A percentile compares a stretch with the other conserved stretches of the same genome.
phyloP scores from a whole-genome alignment of 2,329 filamentous ascomycete genomes.

The Ophioceras dolichostomum region DNA sequence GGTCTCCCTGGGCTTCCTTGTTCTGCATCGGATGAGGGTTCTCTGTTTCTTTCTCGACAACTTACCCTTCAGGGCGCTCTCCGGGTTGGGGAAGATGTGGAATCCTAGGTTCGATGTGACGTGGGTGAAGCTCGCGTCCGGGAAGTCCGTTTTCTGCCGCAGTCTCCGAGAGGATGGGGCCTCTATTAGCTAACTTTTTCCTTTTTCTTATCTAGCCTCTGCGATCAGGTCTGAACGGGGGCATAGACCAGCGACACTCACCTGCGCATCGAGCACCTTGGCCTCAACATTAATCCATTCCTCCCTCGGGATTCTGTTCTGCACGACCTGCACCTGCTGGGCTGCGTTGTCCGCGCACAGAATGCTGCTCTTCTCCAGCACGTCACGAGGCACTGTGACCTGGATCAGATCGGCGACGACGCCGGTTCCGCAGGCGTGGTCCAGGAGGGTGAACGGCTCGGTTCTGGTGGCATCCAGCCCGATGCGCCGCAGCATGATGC shows the following conservation, averaged over 20 bases:
- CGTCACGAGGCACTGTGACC: conserved; percentile 19
- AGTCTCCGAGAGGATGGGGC: too few species aligned
- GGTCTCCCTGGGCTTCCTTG: too few species aligned
- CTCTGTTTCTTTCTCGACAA: not conserved
- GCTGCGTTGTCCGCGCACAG: conserved; percentile 35
- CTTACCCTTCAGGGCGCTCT: conserved; percentile 13
- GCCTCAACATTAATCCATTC: conserved; percentile 33
- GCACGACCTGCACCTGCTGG: conserved; percentile 26
- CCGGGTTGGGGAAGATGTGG: conserved; percentile 14
- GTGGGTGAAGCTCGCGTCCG: conserved; percentile 12
- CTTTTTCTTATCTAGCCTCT: too few species aligned
- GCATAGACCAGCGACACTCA: conserved; percentile 12
- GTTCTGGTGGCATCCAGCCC: conserved; percentile 12
- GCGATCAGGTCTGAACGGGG: too few species aligned
- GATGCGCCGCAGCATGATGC: conserved; percentile 16
- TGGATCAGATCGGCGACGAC: conserved; percentile 33
- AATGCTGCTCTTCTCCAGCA: conserved; percentile 29
- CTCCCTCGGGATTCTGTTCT: conserved; percentile 23
- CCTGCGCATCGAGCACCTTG: conserved; percentile 32
- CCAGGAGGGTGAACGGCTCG: conserved; percentile 28
- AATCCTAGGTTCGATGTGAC: conserved; percentile 14
- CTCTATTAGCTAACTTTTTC: conserved; percentile 2
- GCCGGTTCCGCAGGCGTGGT: conserved; percentile 41
- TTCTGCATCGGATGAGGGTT: not conserved
- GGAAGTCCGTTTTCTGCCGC: conserved; percentile 12